Conservation (phyloP, 2,329 filamentous ascomycete species). For the Fusarium cyanostomum region DNA sequence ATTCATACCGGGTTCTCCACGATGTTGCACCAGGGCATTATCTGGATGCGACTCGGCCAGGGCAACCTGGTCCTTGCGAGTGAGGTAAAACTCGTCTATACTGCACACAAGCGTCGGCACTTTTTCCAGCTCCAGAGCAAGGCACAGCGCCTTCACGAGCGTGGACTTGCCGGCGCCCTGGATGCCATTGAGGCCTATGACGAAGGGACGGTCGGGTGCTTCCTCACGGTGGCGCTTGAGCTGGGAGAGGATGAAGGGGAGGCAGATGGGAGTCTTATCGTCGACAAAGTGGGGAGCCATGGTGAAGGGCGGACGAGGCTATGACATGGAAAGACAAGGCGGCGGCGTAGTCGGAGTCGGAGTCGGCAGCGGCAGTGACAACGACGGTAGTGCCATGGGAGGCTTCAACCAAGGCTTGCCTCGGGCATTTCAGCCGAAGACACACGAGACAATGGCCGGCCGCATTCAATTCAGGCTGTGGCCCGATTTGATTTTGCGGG, state of each 20-base stretch:
- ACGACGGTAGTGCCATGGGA: slow-evolving; percentile 16
- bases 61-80: slow-evolving; percentile 71
- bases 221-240: slow-evolving; percentile 60
- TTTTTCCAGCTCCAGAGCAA: slow-evolving; percentile 65
- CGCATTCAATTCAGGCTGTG: slow-evolving; percentile 20
- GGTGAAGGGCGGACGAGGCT: background rate
- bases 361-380: slow-evolving; percentile 2
- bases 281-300: slow-evolving; percentile 65
- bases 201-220: slow-evolving; percentile 66
- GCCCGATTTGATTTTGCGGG: slow-evolving; percentile 34
- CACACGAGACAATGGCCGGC: slow-evolving; percentile 14
- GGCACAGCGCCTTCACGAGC: slow-evolving; percentile 74
- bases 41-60: slow-evolving; percentile 72
- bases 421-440: slow-evolving; percentile 32
- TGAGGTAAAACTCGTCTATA: slow-evolving; percentile 90
- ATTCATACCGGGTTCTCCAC: slow-evolving; percentile 76
- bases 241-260: slow-evolving; percentile 77
- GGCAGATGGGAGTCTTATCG: slow-evolving; percentile 80
- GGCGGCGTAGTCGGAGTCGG: background rate
- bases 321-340: slow-evolving; percentile 15
- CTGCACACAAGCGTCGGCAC: slow-evolving; percentile 77
- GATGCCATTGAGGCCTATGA: slow-evolving; percentile 89
- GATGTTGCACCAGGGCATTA: slow-evolving; percentile 81
- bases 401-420: background rate
- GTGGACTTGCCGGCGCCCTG: slow-evolving; percentile 95